Percentiles rank a stretch among this genome's conserved stretches.
Conservation (phyloP, 225 moss, liverwort and hornwort species). For the Rhytidiadelphus loreus region DNA sequence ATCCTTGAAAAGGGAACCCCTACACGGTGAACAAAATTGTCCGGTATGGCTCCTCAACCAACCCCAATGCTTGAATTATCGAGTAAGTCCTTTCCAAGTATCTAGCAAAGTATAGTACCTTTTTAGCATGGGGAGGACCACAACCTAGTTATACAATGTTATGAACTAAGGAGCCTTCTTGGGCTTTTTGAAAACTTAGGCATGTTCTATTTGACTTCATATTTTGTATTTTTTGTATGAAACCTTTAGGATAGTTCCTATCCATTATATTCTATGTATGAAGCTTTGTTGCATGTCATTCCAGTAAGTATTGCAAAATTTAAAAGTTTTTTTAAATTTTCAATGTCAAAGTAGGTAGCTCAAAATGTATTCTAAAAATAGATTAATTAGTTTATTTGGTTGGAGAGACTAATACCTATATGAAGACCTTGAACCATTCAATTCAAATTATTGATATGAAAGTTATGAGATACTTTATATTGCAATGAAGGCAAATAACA, state of each 20-base stretch:
- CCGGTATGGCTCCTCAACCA: not conserved
- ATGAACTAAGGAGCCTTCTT: too few species aligned
- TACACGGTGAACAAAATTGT: not conserved
- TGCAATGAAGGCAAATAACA: not conserved
- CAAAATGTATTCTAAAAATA: not conserved
- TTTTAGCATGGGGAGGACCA: accelerated
- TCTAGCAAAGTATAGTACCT: not conserved
- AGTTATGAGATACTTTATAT: not conserved
- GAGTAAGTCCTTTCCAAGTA: too few species aligned
- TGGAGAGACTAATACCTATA: not conserved
- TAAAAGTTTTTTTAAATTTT: not conserved
- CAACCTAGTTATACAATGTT: not conserved
- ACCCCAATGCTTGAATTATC: not conserved
- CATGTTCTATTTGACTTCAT: accelerated
- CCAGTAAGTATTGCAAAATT: not conserved
- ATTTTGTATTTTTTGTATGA: not conserved
- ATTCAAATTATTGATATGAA: not conserved
- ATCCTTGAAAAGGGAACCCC: not conserved
- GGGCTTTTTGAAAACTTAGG: not conserved
- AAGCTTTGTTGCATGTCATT: not conserved
- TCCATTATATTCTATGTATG: not conserved
- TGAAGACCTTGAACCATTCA: not conserved
- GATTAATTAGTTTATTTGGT: not conserved
- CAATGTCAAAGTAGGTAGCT: not conserved
- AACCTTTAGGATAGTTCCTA: too few species aligned